A percentile compares a stretch with the other conserved stretches of the same genome.
Evolutionary conservation across 768 basidiomycete genomes (phyloP).

Genomic region (Terana coerulea): DNA sequence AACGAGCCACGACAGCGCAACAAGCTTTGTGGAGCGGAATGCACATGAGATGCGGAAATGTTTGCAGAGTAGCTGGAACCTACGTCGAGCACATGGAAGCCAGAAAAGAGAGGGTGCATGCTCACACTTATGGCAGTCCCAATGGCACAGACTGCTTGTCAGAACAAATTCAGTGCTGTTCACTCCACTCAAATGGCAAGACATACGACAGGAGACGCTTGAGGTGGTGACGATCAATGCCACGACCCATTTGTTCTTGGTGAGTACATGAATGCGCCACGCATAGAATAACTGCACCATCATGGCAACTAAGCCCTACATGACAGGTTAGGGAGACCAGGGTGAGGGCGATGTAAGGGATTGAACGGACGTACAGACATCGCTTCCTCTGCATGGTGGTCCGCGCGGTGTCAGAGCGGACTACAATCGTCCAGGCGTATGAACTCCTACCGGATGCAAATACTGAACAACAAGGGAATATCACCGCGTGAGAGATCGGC

Average conservation of each 20-base stretch:
- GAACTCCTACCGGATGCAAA: too few relatives aligned
- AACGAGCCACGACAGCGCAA: slow-evolving; percentile 8
- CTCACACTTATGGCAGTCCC: slow-evolving; percentile 10
- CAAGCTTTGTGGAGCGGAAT: slow-evolving; percentile 19
- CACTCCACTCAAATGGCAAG: too few relatives aligned
- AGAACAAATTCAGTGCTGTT: too few relatives aligned
- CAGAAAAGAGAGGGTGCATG: background rate
- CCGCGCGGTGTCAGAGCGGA: too few relatives aligned
- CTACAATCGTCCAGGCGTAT: too few relatives aligned
- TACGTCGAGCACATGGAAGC: slow-evolving; percentile 11
- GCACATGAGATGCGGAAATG: too few relatives aligned
- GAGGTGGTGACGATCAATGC: slow-evolving; percentile 1
- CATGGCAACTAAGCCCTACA: slow-evolving; percentile 14
- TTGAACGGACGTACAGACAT: background rate
- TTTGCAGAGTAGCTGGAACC: too few relatives aligned
- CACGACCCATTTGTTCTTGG: slow-evolving; percentile 6
- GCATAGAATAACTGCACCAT: slow-evolving; percentile 14
- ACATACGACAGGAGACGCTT: background rate
- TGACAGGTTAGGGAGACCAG: background rate
- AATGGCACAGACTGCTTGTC: slow-evolving; percentile 6
- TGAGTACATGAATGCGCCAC: slow-evolving; percentile 15
- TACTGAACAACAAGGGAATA: too few relatives aligned
- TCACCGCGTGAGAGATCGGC: too few relatives aligned
- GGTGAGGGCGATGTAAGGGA: background rate
- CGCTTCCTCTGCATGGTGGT: slow-evolving; percentile 1